Base-by-base conservation (phyloP, 345 rosid species). In the Ailanthus altissimus region DNA sequence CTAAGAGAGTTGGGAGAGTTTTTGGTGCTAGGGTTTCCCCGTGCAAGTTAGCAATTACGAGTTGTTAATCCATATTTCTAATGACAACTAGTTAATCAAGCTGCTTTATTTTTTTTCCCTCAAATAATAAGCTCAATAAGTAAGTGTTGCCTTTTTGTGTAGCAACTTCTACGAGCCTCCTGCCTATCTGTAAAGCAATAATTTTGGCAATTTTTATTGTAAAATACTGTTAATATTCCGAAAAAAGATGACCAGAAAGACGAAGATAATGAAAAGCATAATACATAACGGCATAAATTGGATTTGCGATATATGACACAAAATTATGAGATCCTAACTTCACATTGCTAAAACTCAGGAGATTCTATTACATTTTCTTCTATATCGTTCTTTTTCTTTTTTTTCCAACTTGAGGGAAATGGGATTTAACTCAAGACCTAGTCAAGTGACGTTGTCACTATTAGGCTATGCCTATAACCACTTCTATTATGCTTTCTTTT, bases 151-250 rank as follows among this genome's bases (percentile, higher is more conserved):
- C 94, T 74, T 89, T 89, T 82, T 85, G 78, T 46, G 86, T 88
- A 32, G 99, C 99, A 46, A 81, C 91, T 82, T 90, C 94, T 4
- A 95, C 89, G 42, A 97, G 89, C 46, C 85, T 94, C 47, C 77
- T 86, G 42, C 99, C 99, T 66, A 93, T 83, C 99, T 95, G 68
- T 57, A 18, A 46, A 62, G 47, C 36, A 23, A 65, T 1, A 32
- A 32, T 63, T 78, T 63, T 51, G 73, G 25, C 23, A 58, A 58
- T 5, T n/a, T 25, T 47, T 69, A 2, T 25, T 7, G 1, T 14
- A 49, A 45, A 23, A 8, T 43, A 6, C 0, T 12, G 71, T 46
- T 9, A 65, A 59, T 11, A 8, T 25, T n/a, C 38, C 40, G 8
- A 59, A 16, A 26, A 10, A 59, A 32, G 38, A 59, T 59, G 40